Percentiles rank a stretch among this genome's conserved stretches.
phyloP scores from a whole-genome alignment of 306 rosid genomes.

The Cyamopsis tetragonoloba region DNA sequence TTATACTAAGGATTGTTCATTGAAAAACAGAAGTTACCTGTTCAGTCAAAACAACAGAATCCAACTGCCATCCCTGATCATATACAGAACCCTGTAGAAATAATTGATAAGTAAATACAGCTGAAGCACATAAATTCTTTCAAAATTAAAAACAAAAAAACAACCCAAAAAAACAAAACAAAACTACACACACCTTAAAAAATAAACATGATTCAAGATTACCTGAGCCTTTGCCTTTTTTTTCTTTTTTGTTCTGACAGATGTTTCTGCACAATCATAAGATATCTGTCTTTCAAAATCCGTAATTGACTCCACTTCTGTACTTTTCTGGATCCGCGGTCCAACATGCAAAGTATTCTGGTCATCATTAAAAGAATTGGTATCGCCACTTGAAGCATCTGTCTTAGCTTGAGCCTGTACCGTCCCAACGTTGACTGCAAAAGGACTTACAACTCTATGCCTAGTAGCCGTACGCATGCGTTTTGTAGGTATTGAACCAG shows the following conservation, averaged over 20 bases:
- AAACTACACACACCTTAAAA: neutral
- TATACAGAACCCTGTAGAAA: conserved; percentile 55
- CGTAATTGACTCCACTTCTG: conserved; percentile 78
- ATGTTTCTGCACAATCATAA: conserved; percentile 74
- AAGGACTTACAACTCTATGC: conserved; percentile 80
- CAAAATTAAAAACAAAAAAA: neutral
- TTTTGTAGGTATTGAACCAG: conserved; percentile 70
- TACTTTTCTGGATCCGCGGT: conserved; percentile 65
- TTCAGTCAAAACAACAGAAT: conserved; percentile 50
- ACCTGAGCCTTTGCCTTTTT: conserved; percentile 73
- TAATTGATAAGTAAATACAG: conserved; percentile 32
- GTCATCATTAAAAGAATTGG: conserved; percentile 88
- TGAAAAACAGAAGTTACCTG: conserved; percentile 39
- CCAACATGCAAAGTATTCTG: conserved; percentile 73
- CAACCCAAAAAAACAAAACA: no score
- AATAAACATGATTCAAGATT: conserved; percentile 23
- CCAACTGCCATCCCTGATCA: conserved; percentile 78
- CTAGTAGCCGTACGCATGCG: conserved; percentile 82
- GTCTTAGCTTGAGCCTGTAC: conserved; percentile 63
- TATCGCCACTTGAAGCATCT: conserved; percentile 98
- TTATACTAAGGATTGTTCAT: neutral
- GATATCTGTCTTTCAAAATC: conserved; percentile 63
- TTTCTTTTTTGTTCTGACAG: conserved; percentile 68
- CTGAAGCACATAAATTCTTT: conserved; percentile 4
- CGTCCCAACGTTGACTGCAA: conserved; percentile 44